Conservation (phyloP, 129 eudicot species). For the Centella asiatica region DNA sequence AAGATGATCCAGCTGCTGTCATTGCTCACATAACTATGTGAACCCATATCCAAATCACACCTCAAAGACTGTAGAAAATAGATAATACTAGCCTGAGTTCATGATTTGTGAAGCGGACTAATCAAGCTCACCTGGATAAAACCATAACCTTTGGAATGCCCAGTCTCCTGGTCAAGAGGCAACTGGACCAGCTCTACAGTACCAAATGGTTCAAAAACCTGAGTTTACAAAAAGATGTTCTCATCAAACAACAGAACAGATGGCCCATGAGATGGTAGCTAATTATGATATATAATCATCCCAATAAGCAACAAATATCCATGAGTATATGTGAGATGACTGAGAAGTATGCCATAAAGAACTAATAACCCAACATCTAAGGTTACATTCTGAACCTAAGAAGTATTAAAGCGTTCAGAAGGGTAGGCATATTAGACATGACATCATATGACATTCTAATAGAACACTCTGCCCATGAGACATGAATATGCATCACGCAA, state of each 20-base stretch:
- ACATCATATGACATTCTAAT: too few species aligned
- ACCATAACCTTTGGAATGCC: constrained; percentile 86
- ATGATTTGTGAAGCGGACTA: not conserved
- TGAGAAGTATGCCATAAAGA: too few species aligned
- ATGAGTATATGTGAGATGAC: too few species aligned
- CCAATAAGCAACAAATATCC: too few species aligned
- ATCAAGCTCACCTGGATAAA: constrained; percentile 65
- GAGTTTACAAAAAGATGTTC: constrained; percentile 6
- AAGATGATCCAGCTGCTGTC: constrained; percentile 1
- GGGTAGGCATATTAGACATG: too few species aligned
- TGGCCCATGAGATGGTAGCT: not conserved
- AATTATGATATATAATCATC: not conserved
- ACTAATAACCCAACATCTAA: too few species aligned
- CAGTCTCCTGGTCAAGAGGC: constrained; percentile 71
- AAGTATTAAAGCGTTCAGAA: too few species aligned
- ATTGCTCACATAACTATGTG: not conserved
- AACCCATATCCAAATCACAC: not conserved
- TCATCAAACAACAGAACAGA: constrained; percentile 4
- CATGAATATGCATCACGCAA: too few species aligned
- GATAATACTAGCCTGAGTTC: not conserved
- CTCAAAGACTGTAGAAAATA: not conserved
- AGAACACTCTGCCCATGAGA: too few species aligned
- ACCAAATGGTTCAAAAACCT: constrained; percentile 94
- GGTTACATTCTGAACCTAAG: too few species aligned
- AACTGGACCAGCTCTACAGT: constrained; percentile 82